Percentiles rank a stretch among this genome's conserved stretches.
Conservation (phyloP, 2,329 filamentous ascomycete species). For the Diaporthe nobilis region DNA sequence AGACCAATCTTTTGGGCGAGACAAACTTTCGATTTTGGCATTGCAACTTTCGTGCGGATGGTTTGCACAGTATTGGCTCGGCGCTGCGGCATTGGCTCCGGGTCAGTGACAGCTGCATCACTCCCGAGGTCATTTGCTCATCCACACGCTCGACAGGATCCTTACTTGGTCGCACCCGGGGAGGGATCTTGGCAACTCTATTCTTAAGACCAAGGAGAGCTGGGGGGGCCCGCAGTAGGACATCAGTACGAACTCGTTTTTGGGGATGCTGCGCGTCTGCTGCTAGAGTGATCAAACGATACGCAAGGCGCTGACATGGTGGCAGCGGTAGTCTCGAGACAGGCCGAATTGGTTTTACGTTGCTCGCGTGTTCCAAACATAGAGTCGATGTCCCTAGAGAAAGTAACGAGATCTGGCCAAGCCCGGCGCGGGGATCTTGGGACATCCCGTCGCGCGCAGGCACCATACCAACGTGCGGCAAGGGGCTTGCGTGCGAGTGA, state of each 20-base stretch:
- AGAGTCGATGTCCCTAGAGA: neutral
- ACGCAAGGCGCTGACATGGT: neutral
- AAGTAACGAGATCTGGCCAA: constrained; percentile 5
- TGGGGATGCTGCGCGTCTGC: neutral
- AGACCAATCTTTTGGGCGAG: constrained; percentile 10
- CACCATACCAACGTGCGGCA: constrained; percentile 6
- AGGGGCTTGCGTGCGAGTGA: neutral
- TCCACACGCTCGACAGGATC: neutral
- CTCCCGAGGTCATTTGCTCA: neutral
- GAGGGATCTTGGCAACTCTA: constrained; percentile 20
- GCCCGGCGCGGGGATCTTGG: constrained; percentile 4
- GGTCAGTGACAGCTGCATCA: constrained; percentile 10
- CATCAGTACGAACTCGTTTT: neutral
- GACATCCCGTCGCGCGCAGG: neutral
- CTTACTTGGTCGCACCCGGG: neutral
- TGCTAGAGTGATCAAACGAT: neutral
- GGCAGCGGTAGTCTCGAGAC: neutral
- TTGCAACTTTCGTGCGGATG: constrained; percentile 10
- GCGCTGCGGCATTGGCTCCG: neutral
- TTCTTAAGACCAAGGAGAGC: neutral
- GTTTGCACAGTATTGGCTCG: constrained; percentile 16
- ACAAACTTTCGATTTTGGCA: constrained; percentile 22
- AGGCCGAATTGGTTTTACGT: neutral
- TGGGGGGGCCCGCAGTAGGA: neutral
- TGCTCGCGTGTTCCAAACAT: neutral